These are phyloP conservation scores for Ploettnerulaceae sp. DNA, from an alignment of 2,329 filamentous ascomycete species.

Conservation along the genomic window DNA sequence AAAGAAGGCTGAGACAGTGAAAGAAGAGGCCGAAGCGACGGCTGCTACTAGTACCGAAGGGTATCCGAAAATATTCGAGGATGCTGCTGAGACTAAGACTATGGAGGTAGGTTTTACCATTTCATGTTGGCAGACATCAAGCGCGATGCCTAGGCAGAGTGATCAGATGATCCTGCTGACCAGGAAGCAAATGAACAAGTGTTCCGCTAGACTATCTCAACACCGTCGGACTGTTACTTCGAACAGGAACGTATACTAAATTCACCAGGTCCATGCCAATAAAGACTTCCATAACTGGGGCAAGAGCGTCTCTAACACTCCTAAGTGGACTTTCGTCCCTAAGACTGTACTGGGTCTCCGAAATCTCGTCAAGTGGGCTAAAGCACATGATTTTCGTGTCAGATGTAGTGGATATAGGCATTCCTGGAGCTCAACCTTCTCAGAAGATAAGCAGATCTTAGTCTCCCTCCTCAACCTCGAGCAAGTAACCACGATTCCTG, in stretches of 20 bases:
- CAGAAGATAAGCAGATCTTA: constrained; percentile 38
- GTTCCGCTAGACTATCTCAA: background rate
- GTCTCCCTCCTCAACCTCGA: constrained; percentile 40
- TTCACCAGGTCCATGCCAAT: constrained; percentile 30
- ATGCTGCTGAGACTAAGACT: constrained; percentile 29
- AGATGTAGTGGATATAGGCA: constrained; percentile 42
- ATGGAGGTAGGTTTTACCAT: constrained; percentile 32
- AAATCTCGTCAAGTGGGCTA: constrained; percentile 38
- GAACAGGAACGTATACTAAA: background rate
- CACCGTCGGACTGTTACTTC: too few species aligned
- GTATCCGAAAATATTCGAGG: constrained; percentile 33
- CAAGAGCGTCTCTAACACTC: constrained; percentile 37
- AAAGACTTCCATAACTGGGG: constrained; percentile 41
- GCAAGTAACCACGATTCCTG: constrained; percentile 37
- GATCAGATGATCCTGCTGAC: background rate
- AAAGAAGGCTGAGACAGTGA: background rate
- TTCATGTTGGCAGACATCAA: background rate
- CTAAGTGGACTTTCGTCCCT: constrained; percentile 40
- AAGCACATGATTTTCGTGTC: constrained; percentile 35
- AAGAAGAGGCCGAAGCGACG: background rate
- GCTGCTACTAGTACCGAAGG: background rate
- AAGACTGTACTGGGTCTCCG: constrained; percentile 39
- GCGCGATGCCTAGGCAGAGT: background rate
- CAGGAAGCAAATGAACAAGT: background rate
- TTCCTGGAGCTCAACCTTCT: constrained; percentile 41